Base-by-base conservation (phyloP, 192 early-diverging fungal genomes). In the Ambispora gerdemannii region DNA sequence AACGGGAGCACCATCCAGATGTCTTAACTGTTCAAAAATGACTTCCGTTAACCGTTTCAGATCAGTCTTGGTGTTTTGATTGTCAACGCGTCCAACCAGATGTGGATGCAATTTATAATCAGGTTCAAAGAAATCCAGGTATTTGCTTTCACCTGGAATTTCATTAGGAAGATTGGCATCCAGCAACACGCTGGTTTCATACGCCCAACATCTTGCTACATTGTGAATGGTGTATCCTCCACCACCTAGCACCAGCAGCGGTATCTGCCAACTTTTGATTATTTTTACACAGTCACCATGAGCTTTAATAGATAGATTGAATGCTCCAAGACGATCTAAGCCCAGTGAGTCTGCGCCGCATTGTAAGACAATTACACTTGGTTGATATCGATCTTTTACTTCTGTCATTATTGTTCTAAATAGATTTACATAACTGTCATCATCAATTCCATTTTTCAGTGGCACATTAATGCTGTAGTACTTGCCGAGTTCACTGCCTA, bases 191-290 rank as follows among this genome's bases (percentile, higher is more conserved):
- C 91, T 91, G 0, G 97, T 98, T 73, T 98, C 90, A 65, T 94
- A 96, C 22, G 92, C 86, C 95, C 96, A 98, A 72, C 94, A 93
- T 20, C 95, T 79, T 4, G 95, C 92, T 2, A 94, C 93, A 80
- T 99, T 95, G 11, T 89, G 71, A 27, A 88, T 88, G 24, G 87
- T 96, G 73, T 99, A 99, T 2, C 97, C 97, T 20, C 97, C 94
- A 24, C 92, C 94, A 35, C 92, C 94, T 4, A 95, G 81, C 13
- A 94, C 84, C 51, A 94, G 32, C 50, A 93, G 73, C 0, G 93
- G 93, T 11, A 95, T 74, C 56, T 90, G 82, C 38, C 91, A 92
- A 38, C 74, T 81, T 73, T 92, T 94, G 74, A 95, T 88, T 68
- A 89, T 92, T 66, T 88, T 82, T 0, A 94, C 84, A 59, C 91